Evolutionary conservation across 2,329 filamentous ascomycete genomes (phyloP).

Genomic region (Hymenoscyphus occultus): DNA sequence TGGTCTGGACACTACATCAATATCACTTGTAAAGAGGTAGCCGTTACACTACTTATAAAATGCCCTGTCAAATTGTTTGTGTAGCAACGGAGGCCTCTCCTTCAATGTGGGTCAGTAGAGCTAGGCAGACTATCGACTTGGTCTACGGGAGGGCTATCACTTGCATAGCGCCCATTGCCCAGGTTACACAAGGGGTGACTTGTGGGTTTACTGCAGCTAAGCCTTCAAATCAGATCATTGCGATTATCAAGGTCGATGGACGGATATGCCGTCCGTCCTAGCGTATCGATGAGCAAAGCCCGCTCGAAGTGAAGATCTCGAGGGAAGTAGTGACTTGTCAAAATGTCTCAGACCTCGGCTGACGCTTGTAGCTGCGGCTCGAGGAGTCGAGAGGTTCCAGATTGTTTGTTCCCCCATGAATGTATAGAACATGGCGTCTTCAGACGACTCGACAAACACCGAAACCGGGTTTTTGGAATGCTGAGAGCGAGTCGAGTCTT

Average conservation of each 20-base stretch:
- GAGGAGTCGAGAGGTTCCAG: background rate
- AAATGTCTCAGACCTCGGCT: background rate
- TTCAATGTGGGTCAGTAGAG: background rate
- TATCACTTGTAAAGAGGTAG: too few species aligned
- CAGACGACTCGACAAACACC: background rate
- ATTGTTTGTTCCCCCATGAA: background rate
- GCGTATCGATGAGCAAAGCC: background rate
- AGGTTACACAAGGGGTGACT: background rate
- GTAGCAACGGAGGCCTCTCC: background rate
- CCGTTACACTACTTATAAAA: conserved; percentile 7
- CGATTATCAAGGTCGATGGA: background rate
- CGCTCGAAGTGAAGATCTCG: background rate
- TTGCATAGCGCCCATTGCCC: too few species aligned
- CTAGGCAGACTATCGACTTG: background rate
- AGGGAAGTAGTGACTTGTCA: background rate
- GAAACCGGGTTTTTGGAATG: background rate
- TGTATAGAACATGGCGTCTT: background rate
- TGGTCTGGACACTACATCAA: background rate
- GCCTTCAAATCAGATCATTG: too few species aligned
- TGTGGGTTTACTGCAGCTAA: too few species aligned
- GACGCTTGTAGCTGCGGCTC: background rate
- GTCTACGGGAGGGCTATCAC: too few species aligned
- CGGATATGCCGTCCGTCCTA: background rate
- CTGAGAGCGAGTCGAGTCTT: background rate
- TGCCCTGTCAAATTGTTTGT: background rate